phyloP scores from a whole-genome alignment of 2,329 filamentous ascomycete species.

The Pyrenochaeta sp. region DNA sequence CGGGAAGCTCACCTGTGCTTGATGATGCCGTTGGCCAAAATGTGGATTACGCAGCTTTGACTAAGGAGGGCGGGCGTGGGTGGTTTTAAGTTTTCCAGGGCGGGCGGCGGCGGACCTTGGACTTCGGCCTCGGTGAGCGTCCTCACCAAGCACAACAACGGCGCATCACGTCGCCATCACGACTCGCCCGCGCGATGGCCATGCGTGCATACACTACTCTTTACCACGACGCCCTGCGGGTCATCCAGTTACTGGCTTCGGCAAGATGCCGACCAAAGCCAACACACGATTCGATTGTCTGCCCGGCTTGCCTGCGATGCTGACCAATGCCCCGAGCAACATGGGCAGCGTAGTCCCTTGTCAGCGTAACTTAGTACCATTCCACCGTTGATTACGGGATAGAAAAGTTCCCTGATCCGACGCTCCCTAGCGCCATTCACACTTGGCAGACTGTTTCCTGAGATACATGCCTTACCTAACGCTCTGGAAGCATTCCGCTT shows the following conservation, averaged over 20 bases:
- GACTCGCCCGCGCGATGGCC: background rate
- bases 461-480: slow-evolving; percentile 1
- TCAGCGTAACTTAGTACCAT: slow-evolving; percentile 2
- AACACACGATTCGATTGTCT: slow-evolving; percentile 15
- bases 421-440: slow-evolving; percentile 14
- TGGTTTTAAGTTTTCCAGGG: slow-evolving; percentile 14
- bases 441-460: slow-evolving; percentile 11
- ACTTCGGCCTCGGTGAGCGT: background rate
- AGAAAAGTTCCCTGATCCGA: slow-evolving; percentile 26
- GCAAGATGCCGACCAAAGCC: slow-evolving; percentile 15
- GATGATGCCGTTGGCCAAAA: slow-evolving; percentile 27
- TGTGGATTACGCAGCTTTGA: slow-evolving; percentile 32
- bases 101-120: background rate
- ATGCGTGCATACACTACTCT: background rate
- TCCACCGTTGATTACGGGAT: slow-evolving; percentile 20
- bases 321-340: slow-evolving; percentile 29
- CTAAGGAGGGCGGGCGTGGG: slow-evolving; percentile 24
- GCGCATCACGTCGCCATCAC: background rate
- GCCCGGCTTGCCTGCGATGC: slow-evolving; percentile 13
- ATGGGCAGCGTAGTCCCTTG: slow-evolving; percentile 15
- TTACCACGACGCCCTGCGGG: background rate
- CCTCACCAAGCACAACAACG: background rate
- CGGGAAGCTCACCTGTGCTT: slow-evolving; percentile 28
- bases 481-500: background rate
- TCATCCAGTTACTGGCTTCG: slow-evolving; percentile 24